Evolutionary conservation across 805 yeast species (phyloP).

Genomic region (Brettanomyces bruxellensis): DNA sequence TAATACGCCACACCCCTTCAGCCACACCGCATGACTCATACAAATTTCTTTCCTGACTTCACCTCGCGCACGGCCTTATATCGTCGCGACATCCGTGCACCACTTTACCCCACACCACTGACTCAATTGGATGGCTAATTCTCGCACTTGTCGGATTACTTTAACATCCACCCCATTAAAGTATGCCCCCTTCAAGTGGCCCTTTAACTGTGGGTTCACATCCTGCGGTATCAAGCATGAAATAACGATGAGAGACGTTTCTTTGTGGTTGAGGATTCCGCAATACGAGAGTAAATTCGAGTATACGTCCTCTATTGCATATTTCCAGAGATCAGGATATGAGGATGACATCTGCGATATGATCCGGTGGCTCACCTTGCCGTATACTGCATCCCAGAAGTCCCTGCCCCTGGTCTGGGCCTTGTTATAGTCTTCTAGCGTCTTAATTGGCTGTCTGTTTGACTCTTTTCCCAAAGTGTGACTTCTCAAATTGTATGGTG

Average conservation of each 20-base stretch:
- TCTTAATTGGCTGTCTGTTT: conserved; percentile 10
- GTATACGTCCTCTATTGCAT: conserved; percentile 64
- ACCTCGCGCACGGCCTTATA: conserved; percentile 21
- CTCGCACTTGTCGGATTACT: conserved; percentile 51
- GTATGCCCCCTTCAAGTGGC: conserved; percentile 80
- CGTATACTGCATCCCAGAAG: conserved; percentile 70
- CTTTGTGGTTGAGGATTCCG: conserved; percentile 51
- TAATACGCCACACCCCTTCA: too few relatives aligned
- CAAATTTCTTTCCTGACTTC: background rate
- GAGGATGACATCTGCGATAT: conserved; percentile 58
- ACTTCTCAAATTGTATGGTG: conserved; percentile 44
- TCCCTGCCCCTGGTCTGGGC: conserved; percentile 40
- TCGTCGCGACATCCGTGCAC: conserved; percentile 45
- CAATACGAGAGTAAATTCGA: conserved; percentile 67
- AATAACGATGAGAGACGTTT: conserved; percentile 69
- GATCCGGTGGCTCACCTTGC: conserved; percentile 64
- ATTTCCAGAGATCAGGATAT: conserved; percentile 80
- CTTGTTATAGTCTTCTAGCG: conserved; percentile 8
- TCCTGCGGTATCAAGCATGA: conserved; percentile 85
- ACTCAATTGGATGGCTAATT: conserved; percentile 54
- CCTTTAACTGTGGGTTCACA: conserved; percentile 87
- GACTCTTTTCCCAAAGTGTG: conserved; percentile 1
- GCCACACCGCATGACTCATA: background rate
- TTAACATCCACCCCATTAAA: conserved; percentile 66
- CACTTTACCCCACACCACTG: conserved; percentile 69